phyloP scores from a whole-genome alignment of 257 asterid genomes.

The Pogostemon cablin region DNA sequence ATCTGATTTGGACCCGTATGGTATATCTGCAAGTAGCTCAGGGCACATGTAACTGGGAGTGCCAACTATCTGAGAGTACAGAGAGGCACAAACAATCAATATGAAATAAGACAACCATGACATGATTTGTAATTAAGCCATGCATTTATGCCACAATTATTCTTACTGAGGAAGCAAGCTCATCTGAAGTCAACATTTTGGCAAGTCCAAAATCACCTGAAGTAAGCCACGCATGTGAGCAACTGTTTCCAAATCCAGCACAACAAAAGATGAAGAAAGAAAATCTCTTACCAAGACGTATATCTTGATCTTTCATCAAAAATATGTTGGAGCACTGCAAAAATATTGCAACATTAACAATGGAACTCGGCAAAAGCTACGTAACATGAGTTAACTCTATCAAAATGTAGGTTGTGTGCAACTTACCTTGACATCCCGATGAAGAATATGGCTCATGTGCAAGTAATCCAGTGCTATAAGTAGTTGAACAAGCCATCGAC shows the following conservation, averaged over 20 bases:
- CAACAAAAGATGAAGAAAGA: constrained; percentile 13
- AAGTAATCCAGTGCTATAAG: constrained; percentile 91
- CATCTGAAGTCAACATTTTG: constrained; percentile 82
- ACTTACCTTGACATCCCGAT: constrained; percentile 90
- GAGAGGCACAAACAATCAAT: constrained; percentile 29
- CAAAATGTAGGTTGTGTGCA: constrained; percentile 28
- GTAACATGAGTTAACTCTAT: constrained; percentile 7
- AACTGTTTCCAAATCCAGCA: constrained; percentile 28
- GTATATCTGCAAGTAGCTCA: constrained; percentile 93
- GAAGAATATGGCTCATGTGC: constrained; percentile 84
- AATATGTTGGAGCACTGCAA: constrained; percentile 95
- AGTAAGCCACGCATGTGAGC: constrained; percentile 33
- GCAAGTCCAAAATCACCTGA: constrained; percentile 98
- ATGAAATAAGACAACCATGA: constrained; percentile 23
- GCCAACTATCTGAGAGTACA: constrained; percentile 73
- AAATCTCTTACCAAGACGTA: constrained; percentile 74
- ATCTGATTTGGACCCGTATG: constrained; percentile 93
- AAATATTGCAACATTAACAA: constrained; percentile 26
- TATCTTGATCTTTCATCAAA: constrained; percentile 80
- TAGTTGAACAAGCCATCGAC: constrained; percentile 92
- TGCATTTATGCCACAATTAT: constrained; percentile 21
- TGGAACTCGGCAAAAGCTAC: constrained; percentile 10
- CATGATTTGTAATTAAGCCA: constrained; percentile 13
- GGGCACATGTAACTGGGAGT: constrained; percentile 99
- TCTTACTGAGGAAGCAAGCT: constrained; percentile 90